phyloP scores from a whole-genome alignment of 2,329 filamentous ascomycete genomes.

The Fusarium tanahbumbuense region DNA sequence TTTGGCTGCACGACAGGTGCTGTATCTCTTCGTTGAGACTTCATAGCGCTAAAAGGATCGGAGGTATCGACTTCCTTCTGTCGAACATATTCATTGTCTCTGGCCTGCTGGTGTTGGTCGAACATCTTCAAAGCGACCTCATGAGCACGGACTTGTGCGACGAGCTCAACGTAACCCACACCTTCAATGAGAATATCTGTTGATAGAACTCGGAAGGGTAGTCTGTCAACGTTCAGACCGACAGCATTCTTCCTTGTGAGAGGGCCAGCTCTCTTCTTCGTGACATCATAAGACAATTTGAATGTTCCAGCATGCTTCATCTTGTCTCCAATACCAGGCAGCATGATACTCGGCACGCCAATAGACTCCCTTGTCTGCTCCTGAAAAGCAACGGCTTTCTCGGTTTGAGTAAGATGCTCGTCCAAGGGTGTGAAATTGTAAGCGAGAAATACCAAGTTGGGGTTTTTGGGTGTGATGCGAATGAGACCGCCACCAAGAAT shows the following conservation, averaged over 20 bases:
- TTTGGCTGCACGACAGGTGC: neutral
- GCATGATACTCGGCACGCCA: constrained; percentile 72
- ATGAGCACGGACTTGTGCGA: constrained; percentile 78
- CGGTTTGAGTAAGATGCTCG: constrained; percentile 80
- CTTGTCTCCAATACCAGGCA: constrained; percentile 66
- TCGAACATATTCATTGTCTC: neutral
- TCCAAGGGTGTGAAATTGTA: constrained; percentile 87
- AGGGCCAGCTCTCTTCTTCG: constrained; percentile 79
- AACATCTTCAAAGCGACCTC: constrained; percentile 47
- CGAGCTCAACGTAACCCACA: constrained; percentile 91
- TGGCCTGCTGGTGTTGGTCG: constrained; percentile 2
- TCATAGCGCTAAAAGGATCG: constrained; percentile 45
- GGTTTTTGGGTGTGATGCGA: constrained; percentile 79
- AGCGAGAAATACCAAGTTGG: constrained; percentile 75
- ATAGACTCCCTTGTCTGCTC: constrained; percentile 67
- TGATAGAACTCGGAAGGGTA: constrained; percentile 84
- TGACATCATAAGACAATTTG: constrained; percentile 83
- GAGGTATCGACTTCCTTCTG: constrained; percentile 8
- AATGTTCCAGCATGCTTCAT: constrained; percentile 81
- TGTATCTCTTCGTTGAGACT: constrained; percentile 42
- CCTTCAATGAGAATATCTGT: constrained; percentile 92
- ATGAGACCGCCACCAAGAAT: constrained; percentile 84
- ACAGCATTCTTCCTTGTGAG: constrained; percentile 72
- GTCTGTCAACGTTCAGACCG: constrained; percentile 70
- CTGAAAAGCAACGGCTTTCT: constrained; percentile 83